Conservation (phyloP, 129 eudicot genomes). For the carrot (Daucus carota) region DH1_v3.0 NC_030382.2:49974501-49975000, state of each 20-base stretch:
- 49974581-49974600: constrained; percentile 29
- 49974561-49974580: constrained; percentile 37
- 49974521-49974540: constrained; percentile 57
- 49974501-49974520: constrained; percentile 45
- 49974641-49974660: no score
- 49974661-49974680: no score
- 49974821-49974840: background rate
- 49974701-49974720: no score
- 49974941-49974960: constrained; percentile 74
- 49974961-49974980: constrained; percentile 73
- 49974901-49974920: constrained; percentile 67
- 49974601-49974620: no score
- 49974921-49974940: constrained; percentile 74
- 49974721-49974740: no score
- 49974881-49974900: constrained; percentile 76
- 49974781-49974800: no score
- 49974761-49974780: no score
- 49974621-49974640: no score
- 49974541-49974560: constrained; percentile 60
- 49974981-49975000: constrained; percentile 78
- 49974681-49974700: no score
- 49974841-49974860: constrained; percentile 16
- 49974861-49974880: constrained; percentile 50
- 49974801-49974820: no score
- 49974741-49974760: no score